A percentile compares a stretch with the other conserved stretches of the same genome.
Conservation (phyloP, 176 grass and related monocot genomes). For the Chloris gayana region DNA sequence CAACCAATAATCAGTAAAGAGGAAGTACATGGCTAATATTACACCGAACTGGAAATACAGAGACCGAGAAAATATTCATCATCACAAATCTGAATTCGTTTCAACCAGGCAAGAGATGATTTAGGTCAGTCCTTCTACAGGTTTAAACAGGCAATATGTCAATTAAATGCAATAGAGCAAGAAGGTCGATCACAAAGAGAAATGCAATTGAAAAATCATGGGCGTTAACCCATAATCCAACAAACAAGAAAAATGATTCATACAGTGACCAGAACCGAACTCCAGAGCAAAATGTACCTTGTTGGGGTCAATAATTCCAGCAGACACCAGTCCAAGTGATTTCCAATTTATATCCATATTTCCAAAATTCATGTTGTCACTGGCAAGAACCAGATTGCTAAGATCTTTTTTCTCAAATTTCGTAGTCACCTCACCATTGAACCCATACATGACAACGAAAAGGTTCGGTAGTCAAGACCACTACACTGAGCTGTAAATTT, state of each 20-base stretch:
- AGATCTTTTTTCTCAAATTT: background rate
- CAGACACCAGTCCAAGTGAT: conserved; percentile 63
- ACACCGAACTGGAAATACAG: background rate
- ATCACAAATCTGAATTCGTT: background rate
- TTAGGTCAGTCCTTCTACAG: background rate
- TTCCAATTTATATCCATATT: conserved; percentile 65
- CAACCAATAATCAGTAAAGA: background rate
- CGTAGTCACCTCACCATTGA: background rate
- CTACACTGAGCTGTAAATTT: conserved; percentile 46
- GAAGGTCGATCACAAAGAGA: background rate
- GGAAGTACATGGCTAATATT: background rate
- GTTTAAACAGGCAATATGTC: background rate
- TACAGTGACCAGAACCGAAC: background rate
- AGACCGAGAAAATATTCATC: background rate
- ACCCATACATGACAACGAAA: conserved; percentile 12
- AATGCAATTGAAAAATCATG: background rate
- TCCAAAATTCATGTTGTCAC: conserved; percentile 59
- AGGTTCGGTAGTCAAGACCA: conserved; percentile 35
- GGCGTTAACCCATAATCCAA: background rate
- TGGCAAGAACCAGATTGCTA: conserved; percentile 44
- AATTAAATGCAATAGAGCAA: background rate
- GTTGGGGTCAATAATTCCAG: conserved; percentile 55
- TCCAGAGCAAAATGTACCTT: conserved; percentile 37
- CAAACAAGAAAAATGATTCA: background rate
- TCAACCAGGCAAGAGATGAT: background rate